Evolutionary conservation across 441 rosid species (phyloP).

Genomic region (Pelargonium myrrhifolium): DNA sequence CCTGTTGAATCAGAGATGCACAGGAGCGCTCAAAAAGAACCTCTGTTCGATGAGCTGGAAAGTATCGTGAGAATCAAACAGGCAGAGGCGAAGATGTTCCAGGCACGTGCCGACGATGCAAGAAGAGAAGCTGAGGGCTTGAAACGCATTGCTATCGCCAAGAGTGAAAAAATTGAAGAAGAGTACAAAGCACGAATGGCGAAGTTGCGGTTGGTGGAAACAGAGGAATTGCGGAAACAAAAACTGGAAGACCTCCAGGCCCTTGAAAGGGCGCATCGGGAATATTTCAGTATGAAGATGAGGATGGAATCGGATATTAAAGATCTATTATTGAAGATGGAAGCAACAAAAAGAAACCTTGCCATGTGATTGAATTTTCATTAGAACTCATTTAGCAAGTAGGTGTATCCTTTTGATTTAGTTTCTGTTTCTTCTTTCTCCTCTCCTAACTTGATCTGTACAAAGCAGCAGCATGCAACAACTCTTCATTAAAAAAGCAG

Average conservation of each 20-base stretch:
- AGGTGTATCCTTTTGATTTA: constrained; percentile 19
- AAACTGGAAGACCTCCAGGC: constrained; percentile 58
- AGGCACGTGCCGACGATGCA: constrained; percentile 79
- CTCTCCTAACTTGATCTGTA: constrained; percentile 36
- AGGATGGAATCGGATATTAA: constrained; percentile 88
- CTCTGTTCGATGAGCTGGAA: constrained; percentile 74
- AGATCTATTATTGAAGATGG: constrained; percentile 74
- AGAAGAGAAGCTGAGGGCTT: constrained; percentile 82
- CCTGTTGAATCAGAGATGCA: constrained; percentile 37
- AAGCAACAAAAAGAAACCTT: constrained; percentile 64
- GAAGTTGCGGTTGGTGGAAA: constrained; percentile 55
- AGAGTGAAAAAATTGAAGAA: constrained; percentile 71
- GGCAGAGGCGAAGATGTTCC: constrained; percentile 92
- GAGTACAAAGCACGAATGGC: constrained; percentile 50
- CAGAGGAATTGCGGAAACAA: constrained; percentile 57
- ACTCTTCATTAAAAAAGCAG: constrained; percentile 16
- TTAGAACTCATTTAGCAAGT: neutral
- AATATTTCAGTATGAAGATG: constrained; percentile 51
- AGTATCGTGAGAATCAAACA: constrained; percentile 79
- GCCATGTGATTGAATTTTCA: constrained; percentile 34
- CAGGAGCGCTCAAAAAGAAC: constrained; percentile 46
- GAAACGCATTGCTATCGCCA: constrained; percentile 68
- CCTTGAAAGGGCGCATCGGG: constrained; percentile 53
- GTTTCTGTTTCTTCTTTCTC: constrained; percentile 7
- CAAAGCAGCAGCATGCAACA: constrained; percentile 29